phyloP scores from a whole-genome alignment of 1,284 basidiomycete genomes.

The Pascua sp. region DNA sequence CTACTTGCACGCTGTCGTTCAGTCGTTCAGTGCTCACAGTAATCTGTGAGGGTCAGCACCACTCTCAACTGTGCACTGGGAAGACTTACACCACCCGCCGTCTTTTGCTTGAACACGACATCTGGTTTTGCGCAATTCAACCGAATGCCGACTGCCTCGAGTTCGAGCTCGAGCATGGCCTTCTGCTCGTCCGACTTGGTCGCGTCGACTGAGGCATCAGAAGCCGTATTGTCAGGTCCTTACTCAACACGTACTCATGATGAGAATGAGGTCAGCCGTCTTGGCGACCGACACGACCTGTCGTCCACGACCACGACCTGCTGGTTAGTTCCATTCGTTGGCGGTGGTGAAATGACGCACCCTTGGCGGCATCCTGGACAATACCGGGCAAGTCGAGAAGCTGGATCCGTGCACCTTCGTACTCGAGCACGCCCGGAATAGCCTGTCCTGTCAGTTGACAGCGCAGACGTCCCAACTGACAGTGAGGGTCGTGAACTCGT shows the following conservation, averaged over 20 bases:
- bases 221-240: background rate
- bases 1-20: background rate
- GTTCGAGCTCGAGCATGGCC: conserved; percentile 78
- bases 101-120: conserved; percentile 65
- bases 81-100: conserved; percentile 77
- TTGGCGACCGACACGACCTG: conserved; percentile 93
- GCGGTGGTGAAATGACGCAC: conserved; percentile 33
- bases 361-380: conserved; percentile 91
- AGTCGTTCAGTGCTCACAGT: conserved; percentile 4
- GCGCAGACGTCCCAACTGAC: conserved; percentile 49
- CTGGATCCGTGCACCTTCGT: conserved; percentile 88
- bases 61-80: too few species aligned
- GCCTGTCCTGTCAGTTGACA: conserved; percentile 54
- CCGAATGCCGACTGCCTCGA: conserved; percentile 94
- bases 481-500: conserved; percentile 93
- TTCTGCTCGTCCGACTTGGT: conserved; percentile 95
- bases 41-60: conserved; percentile 8
- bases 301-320: conserved; percentile 83
- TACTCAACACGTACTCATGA: conserved; percentile 73
- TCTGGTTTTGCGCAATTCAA: conserved; percentile 87
- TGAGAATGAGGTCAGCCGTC: conserved; percentile 90
- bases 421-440: conserved; percentile 90
- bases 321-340: conserved; percentile 1
- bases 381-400: conserved; percentile 95
- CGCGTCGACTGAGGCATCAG: conserved; percentile 65